Evolutionary conservation across 345 rosid genomes (phyloP), one percentile per base, ranked within the genome.

Genomic region (Ailanthus altissimus): DNA sequence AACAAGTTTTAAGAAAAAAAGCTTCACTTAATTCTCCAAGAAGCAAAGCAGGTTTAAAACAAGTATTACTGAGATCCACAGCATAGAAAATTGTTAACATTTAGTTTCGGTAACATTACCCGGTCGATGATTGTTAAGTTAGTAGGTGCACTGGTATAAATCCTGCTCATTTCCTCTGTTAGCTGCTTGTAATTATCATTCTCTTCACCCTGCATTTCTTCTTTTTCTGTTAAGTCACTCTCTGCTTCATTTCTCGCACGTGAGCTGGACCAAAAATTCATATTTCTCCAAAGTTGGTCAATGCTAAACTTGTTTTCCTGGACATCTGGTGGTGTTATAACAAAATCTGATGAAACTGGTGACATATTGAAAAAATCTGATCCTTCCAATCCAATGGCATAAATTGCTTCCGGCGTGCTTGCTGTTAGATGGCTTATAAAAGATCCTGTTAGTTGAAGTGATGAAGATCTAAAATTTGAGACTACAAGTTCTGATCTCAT

Each of bases 371-470:
- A 86, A 81, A 80, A 90, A 85, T 88, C 79, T 5, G 93, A 95
- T 36, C 94, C 90, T 73, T 88, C 91, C 59, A 96, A 71, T 28
- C 99, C 97, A 40, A 81, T 72, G 57, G 93, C 97, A 77, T 83
- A 92, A 2, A 91, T 89, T n/a, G 98, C 98, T 25, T 93, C 94
- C 2, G 97, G 97, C 36, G 97, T 85, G 76, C 98, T 93, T 57
- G 92, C 97, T 54, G 91, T 90, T 18, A 96, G 83, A 78, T 93
- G 93, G 86, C 90, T 88, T 62, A 87, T 47, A 50, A 92, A 62
- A 60, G 89, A 86, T 12, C 92, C 96, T n/a, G 77, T 75, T 47
- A 90, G 54, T 26, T 64, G 73, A 28, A 90, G 75, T 0, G 90
- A 73, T 69, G 88, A 85, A 38, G 83, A 60, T 15, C 83, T 81